Base-by-base conservation (phyloP, 2,329 filamentous ascomycete species). In the Herpotrichia juniperi region DNA sequence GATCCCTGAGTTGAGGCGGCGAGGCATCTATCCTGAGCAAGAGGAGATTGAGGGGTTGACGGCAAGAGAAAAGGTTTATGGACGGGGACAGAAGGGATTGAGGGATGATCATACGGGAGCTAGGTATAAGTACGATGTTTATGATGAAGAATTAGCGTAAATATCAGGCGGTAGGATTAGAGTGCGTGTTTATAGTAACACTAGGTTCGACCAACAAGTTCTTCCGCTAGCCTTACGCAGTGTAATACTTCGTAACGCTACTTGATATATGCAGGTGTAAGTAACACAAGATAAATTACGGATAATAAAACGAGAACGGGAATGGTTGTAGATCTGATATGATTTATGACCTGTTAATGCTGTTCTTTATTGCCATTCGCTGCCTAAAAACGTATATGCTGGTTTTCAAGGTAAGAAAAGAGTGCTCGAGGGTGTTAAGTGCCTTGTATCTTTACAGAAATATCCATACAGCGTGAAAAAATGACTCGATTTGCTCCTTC, bases 111-210 rank as follows among this genome's bases (percentile, higher is more conserved):
- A 88, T 67, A 63, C 75, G 0, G 86, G 85, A 1, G 82, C 79
- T 44, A 68, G 61, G 56, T 88, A 87, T 64, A 86, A 84, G 71
- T 88, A 87, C 58, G 77, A 83, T 59, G 80, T 85, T 1, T 88
- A 87, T 58, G 69, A 80, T 50, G 83, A 87, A 59, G 81, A 85
- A 25, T 48, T 24, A 9, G 22, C 35, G 21, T 52, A 48, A 17
- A 14, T 11, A n/a, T n/a, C n/a, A n/a, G n/a, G n/a, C n/a, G n/a
- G n/a, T 19, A 39, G 19, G 34, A 34, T 34, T 34, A n/a, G 31
- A n/a, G 6, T 9, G 31, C 5, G 31, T 34, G 16, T n/a, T 34
- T 34, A 10, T 7, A 43, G n/a, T n/a, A n/a, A n/a, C n/a, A n/a
- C n/a, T n/a, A n/a, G n/a, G n/a, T n/a, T n/a, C n/a, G n/a, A n/a